Evolutionary conservation across 2,329 filamentous ascomycete species (phyloP).

Genomic region (Penicillium fuscoglaucum): DNA sequence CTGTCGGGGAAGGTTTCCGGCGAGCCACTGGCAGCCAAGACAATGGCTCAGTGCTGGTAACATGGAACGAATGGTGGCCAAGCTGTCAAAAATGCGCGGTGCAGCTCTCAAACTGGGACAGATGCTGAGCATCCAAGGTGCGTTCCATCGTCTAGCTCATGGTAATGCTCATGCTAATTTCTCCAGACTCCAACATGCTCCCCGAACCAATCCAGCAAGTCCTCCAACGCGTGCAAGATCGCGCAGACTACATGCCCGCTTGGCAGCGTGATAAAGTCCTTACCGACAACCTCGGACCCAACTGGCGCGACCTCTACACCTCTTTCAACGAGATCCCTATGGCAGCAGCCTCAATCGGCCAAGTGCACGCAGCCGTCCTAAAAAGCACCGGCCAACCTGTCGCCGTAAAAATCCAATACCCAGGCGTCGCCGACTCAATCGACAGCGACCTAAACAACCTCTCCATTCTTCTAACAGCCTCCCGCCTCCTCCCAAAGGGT

Average conservation of each 20-base stretch:
- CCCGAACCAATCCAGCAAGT: conserved; percentile 85
- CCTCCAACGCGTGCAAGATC: conserved; percentile 89
- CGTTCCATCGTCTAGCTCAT: conserved; percentile 3
- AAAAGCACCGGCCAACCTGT: conserved; percentile 73
- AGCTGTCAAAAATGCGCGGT: conserved; percentile 92
- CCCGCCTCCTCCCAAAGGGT: conserved; percentile 83
- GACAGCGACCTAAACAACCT: conserved; percentile 95
- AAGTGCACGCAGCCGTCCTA: conserved; percentile 84
- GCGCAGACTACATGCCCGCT: conserved; percentile 95
- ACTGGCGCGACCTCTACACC: conserved; percentile 82
- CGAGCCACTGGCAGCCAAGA: conserved; percentile 69
- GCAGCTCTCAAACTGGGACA: conserved; percentile 96
- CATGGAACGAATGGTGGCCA: conserved; percentile 88
- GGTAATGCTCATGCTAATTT: conserved; percentile 4
- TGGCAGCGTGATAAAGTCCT: conserved; percentile 89
- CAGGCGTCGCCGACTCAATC: conserved; percentile 92
- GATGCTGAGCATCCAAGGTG: conserved; percentile 92
- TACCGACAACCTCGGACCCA: conserved; percentile 69
- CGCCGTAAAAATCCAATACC: conserved; percentile 96
- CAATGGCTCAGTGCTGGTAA: conserved; percentile 77
- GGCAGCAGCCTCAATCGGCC: conserved; percentile 93
- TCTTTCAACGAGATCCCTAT: conserved; percentile 90
- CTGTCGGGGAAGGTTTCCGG: conserved; percentile 80
- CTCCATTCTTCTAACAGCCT: conserved; percentile 84
- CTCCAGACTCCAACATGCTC: conserved; percentile 81